Evolutionary conservation across 2,329 filamentous ascomycete species (phyloP), one percentile per base, ranked within the genome.

Genomic region (Diaporthe vexans): DNA sequence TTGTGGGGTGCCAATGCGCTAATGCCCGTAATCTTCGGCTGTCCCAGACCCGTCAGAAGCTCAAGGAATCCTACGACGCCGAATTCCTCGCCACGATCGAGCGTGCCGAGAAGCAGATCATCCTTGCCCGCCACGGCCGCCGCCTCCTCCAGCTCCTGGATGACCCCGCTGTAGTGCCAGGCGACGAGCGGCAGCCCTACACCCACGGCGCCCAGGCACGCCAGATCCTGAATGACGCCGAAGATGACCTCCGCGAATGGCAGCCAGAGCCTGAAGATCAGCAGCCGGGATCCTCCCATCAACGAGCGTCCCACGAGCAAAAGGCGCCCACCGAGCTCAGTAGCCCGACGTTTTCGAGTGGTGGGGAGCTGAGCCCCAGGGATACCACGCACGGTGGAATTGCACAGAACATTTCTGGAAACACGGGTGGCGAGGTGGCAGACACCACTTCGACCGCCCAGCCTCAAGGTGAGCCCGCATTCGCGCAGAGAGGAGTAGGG

Each of bases 81-180:
- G 95, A 98, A 82, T 94, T 98, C 77, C 91, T 94, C 21, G 95
- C 95, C 74, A 94, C 95, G 26, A 97, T 99, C 79, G 97, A 99
- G 87, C 94, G 96, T 43, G 95, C 95, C 33, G 97, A 98, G 87
- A 98, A 98, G 86, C 97, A 99, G 83, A 94, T 96, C 79, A 94
- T 99, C 75, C 90, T 99, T 21, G 96, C 97, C 73, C 94, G 94
- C 80, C 95, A 98, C 82, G 96, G 95, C 26, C 93, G 95, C 72
- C 92, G 95, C 57, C 90, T 99, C 48, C 84, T 99, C 73, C 92
- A 93, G 78, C 90, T 97, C 52, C 90, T 99, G 15, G 97, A 99
- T 79, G 96, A 98, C 82, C 93, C 92, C 0, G 95, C 97, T 0
- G 91, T 98, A 40, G 93, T 97, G 0, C 96, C 96, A 1, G 97